Base-by-base conservation (phyloP, 2,329 filamentous ascomycete species). In the Fusarium nygamai region DNA sequence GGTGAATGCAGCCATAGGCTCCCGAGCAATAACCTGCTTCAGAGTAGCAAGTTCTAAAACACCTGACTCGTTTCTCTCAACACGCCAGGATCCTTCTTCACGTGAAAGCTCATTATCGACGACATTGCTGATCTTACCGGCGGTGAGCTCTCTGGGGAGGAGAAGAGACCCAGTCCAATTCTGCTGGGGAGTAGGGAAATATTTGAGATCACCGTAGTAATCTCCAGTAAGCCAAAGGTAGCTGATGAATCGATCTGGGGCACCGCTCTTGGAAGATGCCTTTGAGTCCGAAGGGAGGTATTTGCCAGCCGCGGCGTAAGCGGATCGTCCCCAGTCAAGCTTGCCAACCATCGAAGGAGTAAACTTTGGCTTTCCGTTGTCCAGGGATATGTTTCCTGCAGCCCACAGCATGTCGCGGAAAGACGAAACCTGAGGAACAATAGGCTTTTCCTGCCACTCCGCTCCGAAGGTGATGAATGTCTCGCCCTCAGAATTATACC, bases 211-310 rank as follows among this genome's bases (percentile, higher is more conserved):
- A 2, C 80, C 84, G 64, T 82, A 86, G 60, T 82, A 81, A 62
- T 85, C 79, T n/a, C 83, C 84, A 6, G 83, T 85, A 46, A 86
- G 73, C 84, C 84, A 86, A 3, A 85, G 27, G 61, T 84, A 85
- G 10, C 78, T 78, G 54, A 86, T 80, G 69, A 83, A 85, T 9
- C 84, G 81, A 67, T 86, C 83, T 4, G 83, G 81, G 1, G 83
- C 81, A 27, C 80, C 82, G 47, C 82, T 84, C 62, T 79, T 81
- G 48, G 76, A 68, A 12, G 83, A 84, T 5, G 83, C 81, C 61
- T 80, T 72, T 3, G 84, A 84, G 13, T 80, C 79, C 1, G 83
- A 78, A 4, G 82, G 82, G 2, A 86, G 64, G 19, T 80, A 71
- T 71, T 86, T 85, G 7, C 84, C 84, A 20, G 83, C 83, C 8